These are phyloP conservation scores for Berberis thunbergii DNA, from an alignment of 164 flowering plant genomes.

Conservation along the genomic window DNA sequence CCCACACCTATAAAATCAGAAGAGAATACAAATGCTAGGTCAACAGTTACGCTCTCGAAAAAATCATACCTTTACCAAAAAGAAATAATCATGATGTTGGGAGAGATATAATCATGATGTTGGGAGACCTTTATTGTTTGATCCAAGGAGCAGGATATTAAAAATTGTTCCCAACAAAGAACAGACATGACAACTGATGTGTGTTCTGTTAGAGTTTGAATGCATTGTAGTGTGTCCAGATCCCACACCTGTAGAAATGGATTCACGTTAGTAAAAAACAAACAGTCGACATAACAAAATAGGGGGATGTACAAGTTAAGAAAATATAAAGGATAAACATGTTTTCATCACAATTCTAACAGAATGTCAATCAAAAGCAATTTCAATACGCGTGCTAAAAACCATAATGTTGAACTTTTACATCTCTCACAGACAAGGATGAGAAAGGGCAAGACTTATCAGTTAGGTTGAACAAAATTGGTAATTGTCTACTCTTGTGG, in stretches of 20 bases:
- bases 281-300: not conserved
- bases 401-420: too few relatives aligned
- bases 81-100: too few relatives aligned
- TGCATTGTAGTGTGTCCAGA: slow-evolving; percentile 71
- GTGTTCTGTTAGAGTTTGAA: slow-evolving; percentile 73
- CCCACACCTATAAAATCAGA: slow-evolving; percentile 71
- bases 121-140: slow-evolving; percentile 65
- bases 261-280: not conserved
- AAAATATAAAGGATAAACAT: too few relatives aligned
- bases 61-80: not conserved
- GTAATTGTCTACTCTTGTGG: too few relatives aligned
- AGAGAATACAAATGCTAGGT: slow-evolving; percentile 3
- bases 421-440: too few relatives aligned
- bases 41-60: not conserved
- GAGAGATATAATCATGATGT: too few relatives aligned
- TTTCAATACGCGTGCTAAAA: too few relatives aligned
- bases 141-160: slow-evolving; percentile 85
- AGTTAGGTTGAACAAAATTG: too few relatives aligned
- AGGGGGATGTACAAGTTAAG: too few relatives aligned
- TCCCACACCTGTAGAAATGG: slow-evolving; percentile 54
- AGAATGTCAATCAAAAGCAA: too few relatives aligned
- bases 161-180: slow-evolving; percentile 92
- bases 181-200: slow-evolving; percentile 84
- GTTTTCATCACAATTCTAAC: too few relatives aligned
- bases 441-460: too few relatives aligned